These are phyloP conservation scores for Collybia sordida DNA, from an alignment of 768 basidiomycete species.

Conservation along the genomic window DNA sequence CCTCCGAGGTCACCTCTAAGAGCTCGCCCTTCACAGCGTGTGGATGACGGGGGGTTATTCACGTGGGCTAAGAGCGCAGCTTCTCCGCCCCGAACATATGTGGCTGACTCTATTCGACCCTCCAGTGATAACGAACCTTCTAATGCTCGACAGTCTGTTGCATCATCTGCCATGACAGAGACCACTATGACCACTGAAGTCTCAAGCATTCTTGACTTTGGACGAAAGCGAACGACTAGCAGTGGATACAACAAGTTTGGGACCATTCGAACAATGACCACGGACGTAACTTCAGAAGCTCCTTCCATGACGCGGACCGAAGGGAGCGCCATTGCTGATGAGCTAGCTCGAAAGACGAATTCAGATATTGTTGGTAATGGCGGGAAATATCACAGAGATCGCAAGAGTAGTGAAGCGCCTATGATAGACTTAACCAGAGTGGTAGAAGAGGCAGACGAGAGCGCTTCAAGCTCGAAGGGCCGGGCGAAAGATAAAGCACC, in stretches of 20 bases:
- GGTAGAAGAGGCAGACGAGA: constrained; percentile 69
- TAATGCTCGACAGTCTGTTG: constrained; percentile 60
- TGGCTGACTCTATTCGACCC: constrained; percentile 26
- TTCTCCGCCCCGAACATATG: constrained; percentile 24
- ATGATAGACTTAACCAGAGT: constrained; percentile 65
- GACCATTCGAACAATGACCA: constrained; percentile 80
- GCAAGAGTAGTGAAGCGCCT: constrained; percentile 63
- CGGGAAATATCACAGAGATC: constrained; percentile 42
- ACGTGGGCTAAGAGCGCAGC: constrained; percentile 28
- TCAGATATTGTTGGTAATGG: constrained; percentile 9
- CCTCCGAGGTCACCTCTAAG: constrained; percentile 52
- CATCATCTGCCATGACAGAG: constrained; percentile 62
- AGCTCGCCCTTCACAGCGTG: constrained; percentile 28
- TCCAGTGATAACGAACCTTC: constrained; percentile 34
- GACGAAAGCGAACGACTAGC: constrained; percentile 25
- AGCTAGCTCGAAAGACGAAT: constrained; percentile 38
- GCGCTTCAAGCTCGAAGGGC: constrained; percentile 43
- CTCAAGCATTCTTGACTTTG: constrained; percentile 62
- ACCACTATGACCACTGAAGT: constrained; percentile 45
- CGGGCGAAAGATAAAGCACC: constrained; percentile 20
- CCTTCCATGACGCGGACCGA: constrained; percentile 69
- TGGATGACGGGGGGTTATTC: constrained; percentile 29
- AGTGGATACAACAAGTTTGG: constrained; percentile 62
- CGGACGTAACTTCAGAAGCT: constrained; percentile 75
- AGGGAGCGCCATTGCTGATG: constrained; percentile 55